phyloP scores from a whole-genome alignment of 2,329 filamentous ascomycete genomes.

The Penicillium sp. region DNA sequence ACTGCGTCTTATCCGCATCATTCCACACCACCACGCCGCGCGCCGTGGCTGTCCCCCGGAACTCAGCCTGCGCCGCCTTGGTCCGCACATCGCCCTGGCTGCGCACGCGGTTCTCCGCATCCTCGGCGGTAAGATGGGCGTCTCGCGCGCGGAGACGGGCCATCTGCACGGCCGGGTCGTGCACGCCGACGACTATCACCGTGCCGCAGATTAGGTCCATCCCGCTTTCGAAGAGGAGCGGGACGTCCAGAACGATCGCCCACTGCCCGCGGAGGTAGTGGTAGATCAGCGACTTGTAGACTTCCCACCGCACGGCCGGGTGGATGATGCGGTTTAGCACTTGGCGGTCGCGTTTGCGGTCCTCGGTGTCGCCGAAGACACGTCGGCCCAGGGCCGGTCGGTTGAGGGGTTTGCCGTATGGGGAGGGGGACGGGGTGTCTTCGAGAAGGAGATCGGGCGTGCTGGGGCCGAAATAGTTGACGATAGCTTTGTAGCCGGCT shows the following conservation, averaged over 20 bases:
- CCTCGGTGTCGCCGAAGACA: slow-evolving; percentile 79
- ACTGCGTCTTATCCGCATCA: slow-evolving; percentile 70
- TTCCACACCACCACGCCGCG: slow-evolving; percentile 88
- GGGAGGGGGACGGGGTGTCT: slow-evolving; percentile 34
- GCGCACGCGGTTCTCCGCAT: slow-evolving; percentile 80
- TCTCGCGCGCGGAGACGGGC: slow-evolving; percentile 73
- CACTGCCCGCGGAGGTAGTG: slow-evolving; percentile 76
- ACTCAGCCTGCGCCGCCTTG: slow-evolving; percentile 76
- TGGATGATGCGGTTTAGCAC: slow-evolving; percentile 90
- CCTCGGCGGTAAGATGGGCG: slow-evolving; percentile 74
- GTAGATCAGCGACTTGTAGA: slow-evolving; percentile 72
- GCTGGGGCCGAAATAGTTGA: slow-evolving; percentile 75
- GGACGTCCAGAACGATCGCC: slow-evolving; percentile 91
- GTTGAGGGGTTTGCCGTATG: slow-evolving; percentile 68
- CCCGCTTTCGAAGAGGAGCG: slow-evolving; percentile 84
- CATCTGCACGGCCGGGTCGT: slow-evolving; percentile 81
- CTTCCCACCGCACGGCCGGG: slow-evolving; percentile 80
- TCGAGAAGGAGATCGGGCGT: slow-evolving; percentile 84
- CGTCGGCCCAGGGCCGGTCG: slow-evolving; percentile 79
- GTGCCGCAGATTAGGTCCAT: slow-evolving; percentile 84
- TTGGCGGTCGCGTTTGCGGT: slow-evolving; percentile 69
- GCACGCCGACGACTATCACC: slow-evolving; percentile 83
- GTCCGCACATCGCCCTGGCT: slow-evolving; percentile 84
- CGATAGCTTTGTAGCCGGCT: slow-evolving; percentile 76
- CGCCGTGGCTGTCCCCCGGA: slow-evolving; percentile 55